Conservation (phyloP, 352 stramenopile genomes). For the Phytophthora tubulina region DNA sequence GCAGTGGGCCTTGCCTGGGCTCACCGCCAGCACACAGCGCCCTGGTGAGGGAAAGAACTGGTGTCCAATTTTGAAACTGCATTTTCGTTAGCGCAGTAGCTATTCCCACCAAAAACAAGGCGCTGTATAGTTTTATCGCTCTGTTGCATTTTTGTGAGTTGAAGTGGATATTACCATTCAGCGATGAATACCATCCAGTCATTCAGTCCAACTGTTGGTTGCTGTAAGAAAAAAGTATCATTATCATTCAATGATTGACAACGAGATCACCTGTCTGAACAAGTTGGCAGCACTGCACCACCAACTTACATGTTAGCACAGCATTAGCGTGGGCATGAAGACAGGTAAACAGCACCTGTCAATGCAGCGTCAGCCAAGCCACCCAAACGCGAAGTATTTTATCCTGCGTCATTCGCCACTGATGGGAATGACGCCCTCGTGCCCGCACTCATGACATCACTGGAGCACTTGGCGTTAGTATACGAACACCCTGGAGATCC, state of each 20-base stretch:
- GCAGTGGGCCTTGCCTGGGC: background rate
- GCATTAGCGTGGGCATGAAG: background rate
- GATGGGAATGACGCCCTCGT: constrained; percentile 28
- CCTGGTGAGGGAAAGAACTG: background rate
- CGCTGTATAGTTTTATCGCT: constrained; percentile 8
- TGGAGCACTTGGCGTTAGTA: constrained; percentile 19
- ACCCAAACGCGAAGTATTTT: background rate
- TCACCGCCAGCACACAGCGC: background rate
- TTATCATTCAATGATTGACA: background rate
- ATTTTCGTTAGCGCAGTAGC: background rate
- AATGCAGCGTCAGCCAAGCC: too few relatives aligned
- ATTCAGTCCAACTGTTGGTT: background rate
- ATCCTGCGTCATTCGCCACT: constrained; percentile 11
- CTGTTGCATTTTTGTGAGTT: background rate
- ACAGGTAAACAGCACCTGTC: background rate
- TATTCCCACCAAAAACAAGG: constrained; percentile 5
- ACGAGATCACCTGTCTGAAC: too few relatives aligned
- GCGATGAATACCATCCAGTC: constrained; percentile 6
- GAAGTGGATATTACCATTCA: constrained; percentile 5
- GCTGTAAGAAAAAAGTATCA: background rate
- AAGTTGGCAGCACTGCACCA: too few relatives aligned
- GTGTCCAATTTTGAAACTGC: background rate
- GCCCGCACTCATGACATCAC: constrained; percentile 32
- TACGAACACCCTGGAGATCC: constrained; percentile 7
- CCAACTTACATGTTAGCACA: background rate